These are phyloP conservation scores for Malassezia cuniculi DNA, from an alignment of 1,284 basidiomycete genomes.

Conservation along the genomic window DNA sequence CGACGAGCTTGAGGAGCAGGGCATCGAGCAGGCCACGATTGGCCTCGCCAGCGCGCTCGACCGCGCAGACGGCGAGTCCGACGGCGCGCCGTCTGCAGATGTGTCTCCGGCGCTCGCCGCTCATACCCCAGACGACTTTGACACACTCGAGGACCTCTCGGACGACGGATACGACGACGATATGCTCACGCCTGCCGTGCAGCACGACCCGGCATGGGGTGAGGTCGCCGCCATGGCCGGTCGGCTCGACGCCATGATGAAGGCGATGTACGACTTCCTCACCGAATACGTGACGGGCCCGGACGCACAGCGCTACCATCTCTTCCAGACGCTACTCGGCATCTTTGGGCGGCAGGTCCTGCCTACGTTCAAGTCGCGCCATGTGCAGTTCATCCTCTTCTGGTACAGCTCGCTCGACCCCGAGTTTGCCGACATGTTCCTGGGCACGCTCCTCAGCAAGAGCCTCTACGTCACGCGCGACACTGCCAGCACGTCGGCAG, in stretches of 20 bases:
- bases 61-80: slow-evolving; percentile 17
- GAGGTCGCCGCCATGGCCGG: slow-evolving; percentile 67
- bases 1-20: slow-evolving; percentile 64
- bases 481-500: slow-evolving; percentile 5
- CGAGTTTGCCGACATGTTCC: slow-evolving; percentile 81
- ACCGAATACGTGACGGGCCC: slow-evolving; percentile 45
- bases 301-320: slow-evolving; percentile 23
- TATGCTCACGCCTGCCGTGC: slow-evolving; percentile 46
- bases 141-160: slow-evolving; percentile 48
- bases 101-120: slow-evolving; percentile 15
- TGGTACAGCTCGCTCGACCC: slow-evolving; percentile 81
- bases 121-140: slow-evolving; percentile 19
- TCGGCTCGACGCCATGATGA: slow-evolving; percentile 80
- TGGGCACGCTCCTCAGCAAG: slow-evolving; percentile 77
- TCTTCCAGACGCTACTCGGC: slow-evolving; percentile 71
- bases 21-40: slow-evolving; percentile 20
- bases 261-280: slow-evolving; percentile 71
- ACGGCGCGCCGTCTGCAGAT: neutral
- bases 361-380: slow-evolving; percentile 87
- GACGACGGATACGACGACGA: slow-evolving; percentile 51
- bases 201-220: slow-evolving; percentile 17
- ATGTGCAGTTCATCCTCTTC: slow-evolving; percentile 93
- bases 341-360: slow-evolving; percentile 88
- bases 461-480: slow-evolving; percentile 55
- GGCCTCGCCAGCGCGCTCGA: slow-evolving; percentile 34